phyloP scores from a whole-genome alignment of 2,329 filamentous ascomycete species.

The Diplocarpon rosae region DNA sequence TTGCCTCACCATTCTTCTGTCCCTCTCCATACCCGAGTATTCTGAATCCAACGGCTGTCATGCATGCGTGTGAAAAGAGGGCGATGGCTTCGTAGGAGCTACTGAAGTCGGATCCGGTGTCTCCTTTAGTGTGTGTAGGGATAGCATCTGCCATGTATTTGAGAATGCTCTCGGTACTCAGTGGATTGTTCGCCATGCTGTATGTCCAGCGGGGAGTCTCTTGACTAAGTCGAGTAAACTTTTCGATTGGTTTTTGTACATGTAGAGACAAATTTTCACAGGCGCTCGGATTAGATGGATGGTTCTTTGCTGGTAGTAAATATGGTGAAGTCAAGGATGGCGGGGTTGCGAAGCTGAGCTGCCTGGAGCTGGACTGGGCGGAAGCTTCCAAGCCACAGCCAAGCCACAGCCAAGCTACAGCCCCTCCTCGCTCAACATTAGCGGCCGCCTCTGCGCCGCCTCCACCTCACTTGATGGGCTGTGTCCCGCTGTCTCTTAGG shows the following conservation, averaged over 20 bases:
- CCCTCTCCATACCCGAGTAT: constrained; percentile 79
- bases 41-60: constrained; percentile 69
- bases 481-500: too few relatives aligned
- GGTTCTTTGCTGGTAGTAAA: too few relatives aligned
- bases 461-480: background rate
- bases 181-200: constrained; percentile 28
- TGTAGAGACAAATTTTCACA: background rate
- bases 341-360: constrained; percentile 10
- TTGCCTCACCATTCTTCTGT: constrained; percentile 51
- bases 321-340: background rate
- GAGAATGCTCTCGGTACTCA: constrained; percentile 37
- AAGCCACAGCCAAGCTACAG: background rate
- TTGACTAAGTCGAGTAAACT: background rate
- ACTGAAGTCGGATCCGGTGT: constrained; percentile 51
- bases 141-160: constrained; percentile 48
- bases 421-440: background rate
- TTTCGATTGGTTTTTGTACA: background rate
- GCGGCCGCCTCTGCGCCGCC: background rate
- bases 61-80: constrained; percentile 72
- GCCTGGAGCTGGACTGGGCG: constrained; percentile 7
- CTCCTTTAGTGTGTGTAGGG: constrained; percentile 40
- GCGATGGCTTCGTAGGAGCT: constrained; percentile 74
- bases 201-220: background rate
- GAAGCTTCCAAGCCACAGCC: background rate
- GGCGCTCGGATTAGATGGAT: background rate